phyloP scores from a whole-genome alignment of 192 early-diverging fungal species.

The Martensiomyces pterosporus region DNA sequence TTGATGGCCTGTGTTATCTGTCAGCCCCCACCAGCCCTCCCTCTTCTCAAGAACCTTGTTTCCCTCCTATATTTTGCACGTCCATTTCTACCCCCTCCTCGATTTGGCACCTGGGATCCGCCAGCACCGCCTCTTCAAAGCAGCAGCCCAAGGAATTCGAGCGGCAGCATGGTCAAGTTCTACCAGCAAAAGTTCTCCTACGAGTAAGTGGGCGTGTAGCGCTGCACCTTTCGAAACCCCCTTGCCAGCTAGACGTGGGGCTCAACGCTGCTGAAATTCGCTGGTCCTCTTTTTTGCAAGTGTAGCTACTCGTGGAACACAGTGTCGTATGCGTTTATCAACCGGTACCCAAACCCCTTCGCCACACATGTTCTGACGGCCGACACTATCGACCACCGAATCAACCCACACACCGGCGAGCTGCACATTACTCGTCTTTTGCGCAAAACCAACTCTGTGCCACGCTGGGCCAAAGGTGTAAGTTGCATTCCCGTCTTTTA shows the following conservation, averaged over 20 bases:
- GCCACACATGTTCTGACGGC: slow-evolving; percentile 87
- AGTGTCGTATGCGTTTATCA: slow-evolving; percentile 86
- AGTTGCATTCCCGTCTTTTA: too few species aligned
- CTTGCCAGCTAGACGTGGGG: background rate
- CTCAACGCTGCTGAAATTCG: background rate
- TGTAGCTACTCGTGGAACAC: slow-evolving; percentile 68
- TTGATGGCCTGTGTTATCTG: too few species aligned
- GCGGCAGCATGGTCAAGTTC: slow-evolving; percentile 83
- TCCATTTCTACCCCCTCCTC: background rate
- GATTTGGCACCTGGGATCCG: background rate
- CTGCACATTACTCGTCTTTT: slow-evolving; percentile 85
- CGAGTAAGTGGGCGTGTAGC: slow-evolving; percentile 50
- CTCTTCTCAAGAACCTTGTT: background rate
- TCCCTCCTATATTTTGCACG: too few species aligned
- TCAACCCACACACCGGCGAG: slow-evolving; percentile 74
- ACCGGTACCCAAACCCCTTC: slow-evolving; percentile 98
- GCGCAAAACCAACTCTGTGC: slow-evolving; percentile 81
- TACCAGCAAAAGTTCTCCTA: slow-evolving; percentile 75
- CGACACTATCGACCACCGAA: slow-evolving; percentile 86
- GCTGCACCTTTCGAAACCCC: background rate
- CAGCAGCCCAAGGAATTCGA: too few species aligned
- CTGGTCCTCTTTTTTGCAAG: background rate
- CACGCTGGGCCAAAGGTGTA: slow-evolving; percentile 76
- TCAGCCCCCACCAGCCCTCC: too few species aligned
- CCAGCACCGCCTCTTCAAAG: too few species aligned